Conservation (phyloP, 805 yeast genomes). For the Metschnikowia santaceciliae region DNA sequence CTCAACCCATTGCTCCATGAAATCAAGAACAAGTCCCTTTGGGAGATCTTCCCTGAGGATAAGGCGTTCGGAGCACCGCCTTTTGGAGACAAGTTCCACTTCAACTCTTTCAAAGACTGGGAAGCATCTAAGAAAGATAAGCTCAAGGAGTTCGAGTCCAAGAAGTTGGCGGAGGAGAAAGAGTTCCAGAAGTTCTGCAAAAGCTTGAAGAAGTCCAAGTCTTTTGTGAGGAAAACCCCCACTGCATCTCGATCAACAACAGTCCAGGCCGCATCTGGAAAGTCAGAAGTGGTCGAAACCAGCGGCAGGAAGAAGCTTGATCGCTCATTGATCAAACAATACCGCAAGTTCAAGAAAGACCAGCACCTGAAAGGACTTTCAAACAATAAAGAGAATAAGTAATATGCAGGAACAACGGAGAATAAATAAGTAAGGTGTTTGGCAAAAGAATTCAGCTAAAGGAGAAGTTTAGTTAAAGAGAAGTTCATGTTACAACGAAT, state of each 20-base stretch:
- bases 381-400: constrained; percentile 13
- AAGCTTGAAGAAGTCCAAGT: constrained; percentile 20
- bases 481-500: background rate
- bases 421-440: background rate
- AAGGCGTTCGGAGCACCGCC: constrained; percentile 35
- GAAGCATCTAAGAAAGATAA: constrained; percentile 26
- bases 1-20: constrained; percentile 32
- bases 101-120: constrained; percentile 33
- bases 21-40: constrained; percentile 37
- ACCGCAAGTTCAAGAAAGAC: constrained; percentile 18
- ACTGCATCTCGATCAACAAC: background rate
- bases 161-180: constrained; percentile 17
- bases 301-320: constrained; percentile 34
- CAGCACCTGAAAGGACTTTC: constrained; percentile 8
- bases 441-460: too few relatives aligned
- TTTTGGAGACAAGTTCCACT: constrained; percentile 23
- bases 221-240: constrained; percentile 23
- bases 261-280: background rate
- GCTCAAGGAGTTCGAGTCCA: constrained; percentile 16
- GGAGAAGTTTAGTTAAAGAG: too few relatives aligned
- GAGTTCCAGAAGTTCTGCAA: constrained; percentile 22
- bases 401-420: background rate
- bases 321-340: constrained; percentile 31
- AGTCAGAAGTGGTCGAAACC: constrained; percentile 3
- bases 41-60: constrained; percentile 36